Percentiles rank a stretch among this genome's conserved stretches.
Evolutionary conservation across 129 eudicot genomes (phyloP).

Genomic region (Pittosporum tobira): DNA sequence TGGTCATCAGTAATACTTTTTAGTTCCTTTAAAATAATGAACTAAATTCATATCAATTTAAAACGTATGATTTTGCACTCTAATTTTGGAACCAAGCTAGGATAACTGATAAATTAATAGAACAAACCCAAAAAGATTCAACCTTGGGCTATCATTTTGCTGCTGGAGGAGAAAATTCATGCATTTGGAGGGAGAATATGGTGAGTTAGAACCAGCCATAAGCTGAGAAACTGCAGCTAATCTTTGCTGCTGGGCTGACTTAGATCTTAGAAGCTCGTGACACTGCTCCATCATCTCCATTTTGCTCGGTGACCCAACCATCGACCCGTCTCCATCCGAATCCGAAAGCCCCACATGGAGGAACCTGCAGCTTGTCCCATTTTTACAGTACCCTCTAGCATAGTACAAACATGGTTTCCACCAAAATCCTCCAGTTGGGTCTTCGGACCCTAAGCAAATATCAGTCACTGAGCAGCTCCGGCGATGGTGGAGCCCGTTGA

Average conservation of each 20-base stretch:
- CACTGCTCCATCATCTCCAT: conserved; percentile 34
- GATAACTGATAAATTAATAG: neutral
- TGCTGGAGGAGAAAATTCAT: conserved; percentile 30
- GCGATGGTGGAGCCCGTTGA: conserved; percentile 22
- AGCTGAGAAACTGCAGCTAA: conserved; percentile 36
- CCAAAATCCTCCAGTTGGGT: conserved; percentile 28
- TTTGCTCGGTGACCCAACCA: conserved; percentile 48
- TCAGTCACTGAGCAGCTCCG: conserved; percentile 77
- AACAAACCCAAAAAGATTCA: neutral
- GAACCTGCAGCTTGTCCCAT: conserved; percentile 54
- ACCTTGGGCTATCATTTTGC: conserved; percentile 26
- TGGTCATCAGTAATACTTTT: too few relatives aligned
- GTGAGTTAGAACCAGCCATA: conserved; percentile 23
- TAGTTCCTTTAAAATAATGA: too few relatives aligned
- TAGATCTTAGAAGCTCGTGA: conserved; percentile 33
- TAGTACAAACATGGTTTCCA: conserved; percentile 75
- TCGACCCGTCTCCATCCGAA: conserved; percentile 15
- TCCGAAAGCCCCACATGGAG: conserved; percentile 21
- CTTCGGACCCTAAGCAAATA: conserved; percentile 33
- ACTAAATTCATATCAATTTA: too few relatives aligned
- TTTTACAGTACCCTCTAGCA: conserved; percentile 75
- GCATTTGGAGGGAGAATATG: conserved; percentile 18
- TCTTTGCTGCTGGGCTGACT: conserved; percentile 27
- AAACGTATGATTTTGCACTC: neutral
- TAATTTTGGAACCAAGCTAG: neutral